A percentile compares a stretch with the other conserved stretches of the same genome.
Conservation (phyloP, 2,329 filamentous ascomycete species). For the Fusarium ambrosium region DNA sequence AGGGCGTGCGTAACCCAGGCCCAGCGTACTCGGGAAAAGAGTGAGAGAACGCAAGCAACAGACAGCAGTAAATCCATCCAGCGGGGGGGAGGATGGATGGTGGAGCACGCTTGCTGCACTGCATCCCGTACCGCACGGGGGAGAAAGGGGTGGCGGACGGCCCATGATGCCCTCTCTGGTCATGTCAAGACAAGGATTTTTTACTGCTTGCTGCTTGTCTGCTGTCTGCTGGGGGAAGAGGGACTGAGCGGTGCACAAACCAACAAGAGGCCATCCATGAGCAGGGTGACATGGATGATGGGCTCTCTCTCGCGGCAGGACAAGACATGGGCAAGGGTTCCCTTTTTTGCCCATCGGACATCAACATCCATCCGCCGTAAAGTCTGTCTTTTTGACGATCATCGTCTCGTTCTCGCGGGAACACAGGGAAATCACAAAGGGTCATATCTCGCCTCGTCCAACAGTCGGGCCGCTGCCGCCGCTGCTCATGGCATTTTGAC, state of each 20-base stretch:
- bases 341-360: constrained; percentile 3
- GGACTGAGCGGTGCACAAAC: constrained; percentile 11
- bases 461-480: constrained; percentile 32
- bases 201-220: neutral
- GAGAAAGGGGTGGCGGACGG: constrained; percentile 13
- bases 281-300: constrained; percentile 13
- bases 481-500: constrained; percentile 5
- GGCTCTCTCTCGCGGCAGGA: constrained; percentile 5
- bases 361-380: neutral
- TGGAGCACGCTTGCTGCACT: constrained; percentile 16
- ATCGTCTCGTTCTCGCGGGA: constrained; percentile 1
- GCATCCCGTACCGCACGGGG: neutral
- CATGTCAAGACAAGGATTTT: constrained; percentile 23
- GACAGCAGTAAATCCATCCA: neutral
- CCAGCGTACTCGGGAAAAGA: constrained; percentile 19
- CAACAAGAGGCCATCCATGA: constrained; percentile 18
- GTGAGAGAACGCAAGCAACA: neutral
- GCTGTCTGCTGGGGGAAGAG: neutral
- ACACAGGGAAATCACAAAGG: constrained; percentile 5
- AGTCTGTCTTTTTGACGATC: constrained; percentile 8
- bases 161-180: constrained; percentile 26
- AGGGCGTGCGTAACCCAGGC: neutral
- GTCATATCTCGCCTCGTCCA: constrained; percentile 22
- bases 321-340: neutral
- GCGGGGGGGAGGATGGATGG: constrained; percentile 24